These are phyloP conservation scores for Trichoderma reesei DNA, from an alignment of 495 filamentous ascomycete species.

Conservation along the genomic window DNA sequence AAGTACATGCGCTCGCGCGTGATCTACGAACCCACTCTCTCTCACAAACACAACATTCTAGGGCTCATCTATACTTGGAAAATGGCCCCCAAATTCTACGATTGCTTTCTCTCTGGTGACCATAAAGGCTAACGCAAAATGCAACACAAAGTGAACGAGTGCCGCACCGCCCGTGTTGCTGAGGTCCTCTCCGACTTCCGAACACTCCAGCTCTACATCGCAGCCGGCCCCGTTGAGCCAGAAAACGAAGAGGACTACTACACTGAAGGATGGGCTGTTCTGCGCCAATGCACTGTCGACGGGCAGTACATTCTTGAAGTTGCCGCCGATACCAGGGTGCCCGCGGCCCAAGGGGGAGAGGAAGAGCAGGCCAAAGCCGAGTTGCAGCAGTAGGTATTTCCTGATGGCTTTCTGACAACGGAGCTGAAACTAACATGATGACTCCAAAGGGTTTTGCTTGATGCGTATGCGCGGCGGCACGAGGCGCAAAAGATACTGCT, in stretches of 20 bases:
- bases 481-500: conserved; percentile 80
- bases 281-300: conserved; percentile 65
- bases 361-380: conserved; percentile 65
- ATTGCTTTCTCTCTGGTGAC: neutral
- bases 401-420: neutral
- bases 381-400: conserved; percentile 54
- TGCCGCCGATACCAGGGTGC: conserved; percentile 54
- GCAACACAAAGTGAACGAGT: conserved; percentile 63
- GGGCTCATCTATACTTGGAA: neutral
- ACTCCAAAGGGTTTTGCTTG: conserved; percentile 56
- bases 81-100: neutral
- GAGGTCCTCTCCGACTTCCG: conserved; percentile 82
- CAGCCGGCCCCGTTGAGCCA: conserved; percentile 53
- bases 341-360: conserved; percentile 44
- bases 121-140: neutral
- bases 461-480: conserved; percentile 71
- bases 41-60: neutral
- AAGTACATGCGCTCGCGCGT: neutral
- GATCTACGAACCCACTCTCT: neutral
- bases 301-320: conserved; percentile 63
- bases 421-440: conserved; percentile 15
- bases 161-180: conserved; percentile 68
- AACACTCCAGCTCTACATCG: conserved; percentile 70
- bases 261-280: conserved; percentile 65
- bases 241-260: conserved; percentile 57